Base-by-base conservation (phyloP, 2,329 filamentous ascomycete genomes). In the Calonectria hongkongensis region DNA sequence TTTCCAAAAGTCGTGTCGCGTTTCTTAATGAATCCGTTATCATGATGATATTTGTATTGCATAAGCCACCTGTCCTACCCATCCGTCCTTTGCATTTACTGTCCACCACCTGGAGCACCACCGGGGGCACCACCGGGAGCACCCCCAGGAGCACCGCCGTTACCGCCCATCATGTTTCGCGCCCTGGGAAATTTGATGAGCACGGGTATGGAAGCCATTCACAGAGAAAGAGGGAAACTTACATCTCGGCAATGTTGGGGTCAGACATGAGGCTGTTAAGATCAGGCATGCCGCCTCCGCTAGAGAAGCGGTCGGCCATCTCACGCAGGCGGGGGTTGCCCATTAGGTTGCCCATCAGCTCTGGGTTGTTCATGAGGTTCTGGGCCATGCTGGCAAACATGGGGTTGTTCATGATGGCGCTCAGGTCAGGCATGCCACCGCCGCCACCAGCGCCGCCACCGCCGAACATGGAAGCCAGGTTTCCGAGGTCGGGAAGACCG, bases 311-410 rank as follows among this genome's bases (percentile, higher is more conserved):
- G 81, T 94, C 92, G 56, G 95, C 95, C 95, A 98, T 96, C 82
- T 97, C 92, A 70, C 94, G 90, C 74, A 98, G 87, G 74, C 93
- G 91, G 3, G 97, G 97, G 88, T 99, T 98, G 88, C 89, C 95
- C 96, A 99, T 98, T 71, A 99, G 86, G 84, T 95, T 97, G 83
- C 89, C 90, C 92, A 98, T 94, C 88, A 96, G 92, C 12, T 98
- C 94, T 0, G 97, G 97, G 87, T 99, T 98, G 86, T 92, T 95
- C 97, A 98, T 98, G 68, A 99, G 86, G 85, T 95, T 98, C 88
- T 98, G 95, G 5, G 97, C 97, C 95, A 98, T 98, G 86, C 91
- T 94, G 64, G 95, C 92, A 87, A 99, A 98, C 97, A 98, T 98
- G 69, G 97, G 97, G 88, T 98, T 99, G 88, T 89, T 95, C 95